A percentile compares a stretch with the other conserved stretches of the same genome.
These are phyloP conservation scores for Paecilomyces variotii DNA, from an alignment of 2,329 filamentous ascomycete genomes.

Conservation along the genomic window DNA sequence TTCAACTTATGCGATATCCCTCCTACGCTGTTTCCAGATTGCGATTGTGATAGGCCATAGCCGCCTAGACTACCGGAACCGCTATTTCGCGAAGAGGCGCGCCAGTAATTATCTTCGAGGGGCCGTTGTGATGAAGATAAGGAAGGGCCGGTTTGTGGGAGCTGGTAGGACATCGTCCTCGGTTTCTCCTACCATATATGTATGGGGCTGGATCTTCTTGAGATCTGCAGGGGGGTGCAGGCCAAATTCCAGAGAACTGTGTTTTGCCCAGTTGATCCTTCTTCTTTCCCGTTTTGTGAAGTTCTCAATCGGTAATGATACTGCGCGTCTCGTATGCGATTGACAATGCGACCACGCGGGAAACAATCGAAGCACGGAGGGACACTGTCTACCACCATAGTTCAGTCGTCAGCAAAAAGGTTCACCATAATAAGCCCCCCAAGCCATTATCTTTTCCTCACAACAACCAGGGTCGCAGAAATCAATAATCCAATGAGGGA, in stretches of 20 bases:
- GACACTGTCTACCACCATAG: neutral
- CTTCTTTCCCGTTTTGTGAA: neutral
- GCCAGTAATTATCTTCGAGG: constrained; percentile 61
- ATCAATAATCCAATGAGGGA: neutral
- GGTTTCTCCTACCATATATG: neutral
- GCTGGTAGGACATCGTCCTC: constrained; percentile 45
- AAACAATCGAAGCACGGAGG: too few relatives aligned
- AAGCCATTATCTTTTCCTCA: neutral
- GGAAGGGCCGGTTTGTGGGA: constrained; percentile 62
- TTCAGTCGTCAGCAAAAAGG: neutral
- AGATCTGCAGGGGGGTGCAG: neutral
- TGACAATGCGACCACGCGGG: too few relatives aligned
- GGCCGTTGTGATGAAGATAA: constrained; percentile 58
- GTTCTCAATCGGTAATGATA: neutral
- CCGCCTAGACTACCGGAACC: constrained; percentile 35
- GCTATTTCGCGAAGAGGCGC: constrained; percentile 37
- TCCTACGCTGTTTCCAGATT: constrained; percentile 31
- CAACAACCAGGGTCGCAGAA: neutral
- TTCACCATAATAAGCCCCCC: neutral
- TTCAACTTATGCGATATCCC: constrained; percentile 53
- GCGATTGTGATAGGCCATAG: constrained; percentile 24
- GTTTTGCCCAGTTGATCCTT: neutral
- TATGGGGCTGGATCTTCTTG: neutral
- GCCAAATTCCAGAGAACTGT: neutral
- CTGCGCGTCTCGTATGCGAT: neutral